phyloP scores from a whole-genome alignment of 208 protist genomes.

The Phytomonas serpens region DNA sequence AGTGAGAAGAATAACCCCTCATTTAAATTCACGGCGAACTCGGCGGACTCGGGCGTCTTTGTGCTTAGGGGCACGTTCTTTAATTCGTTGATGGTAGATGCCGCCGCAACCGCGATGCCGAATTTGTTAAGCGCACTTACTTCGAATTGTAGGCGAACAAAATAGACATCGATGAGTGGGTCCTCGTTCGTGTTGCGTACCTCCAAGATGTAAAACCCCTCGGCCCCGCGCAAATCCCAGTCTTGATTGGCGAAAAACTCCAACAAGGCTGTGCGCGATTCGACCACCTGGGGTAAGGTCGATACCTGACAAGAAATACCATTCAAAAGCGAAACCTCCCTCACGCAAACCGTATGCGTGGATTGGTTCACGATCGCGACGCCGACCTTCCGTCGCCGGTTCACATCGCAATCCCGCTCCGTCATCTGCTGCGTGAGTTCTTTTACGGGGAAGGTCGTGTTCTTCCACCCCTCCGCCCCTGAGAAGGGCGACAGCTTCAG shows the following conservation, averaged over 20 bases:
- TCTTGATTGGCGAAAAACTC: constrained; percentile 51
- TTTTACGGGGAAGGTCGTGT: constrained; percentile 22
- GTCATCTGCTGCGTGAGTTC: constrained; percentile 42
- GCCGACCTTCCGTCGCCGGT: constrained; percentile 39
- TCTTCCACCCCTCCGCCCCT: not conserved
- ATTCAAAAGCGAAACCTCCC: constrained; percentile 31
- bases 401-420: constrained; percentile 34
- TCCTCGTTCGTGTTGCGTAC: constrained; percentile 34
- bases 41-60: constrained; percentile 7
- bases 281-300: constrained; percentile 28
- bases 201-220: constrained; percentile 59
- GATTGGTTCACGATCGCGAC: constrained; percentile 48
- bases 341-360: constrained; percentile 22
- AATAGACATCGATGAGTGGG: constrained; percentile 27
- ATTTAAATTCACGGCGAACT: constrained; percentile 24
- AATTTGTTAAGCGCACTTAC: constrained; percentile 58
- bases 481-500: constrained; percentile 21
- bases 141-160: constrained; percentile 59
- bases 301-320: constrained; percentile 43
- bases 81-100: constrained; percentile 29
- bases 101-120: constrained; percentile 27
- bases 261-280: constrained; percentile 47
- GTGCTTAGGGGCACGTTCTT: constrained; percentile 29
- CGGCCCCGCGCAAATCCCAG: constrained; percentile 63
- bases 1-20: constrained; percentile 35